These are phyloP conservation scores for Huiozyma sinensis DNA, from an alignment of 805 yeast genomes.

Conservation along the genomic window DNA sequence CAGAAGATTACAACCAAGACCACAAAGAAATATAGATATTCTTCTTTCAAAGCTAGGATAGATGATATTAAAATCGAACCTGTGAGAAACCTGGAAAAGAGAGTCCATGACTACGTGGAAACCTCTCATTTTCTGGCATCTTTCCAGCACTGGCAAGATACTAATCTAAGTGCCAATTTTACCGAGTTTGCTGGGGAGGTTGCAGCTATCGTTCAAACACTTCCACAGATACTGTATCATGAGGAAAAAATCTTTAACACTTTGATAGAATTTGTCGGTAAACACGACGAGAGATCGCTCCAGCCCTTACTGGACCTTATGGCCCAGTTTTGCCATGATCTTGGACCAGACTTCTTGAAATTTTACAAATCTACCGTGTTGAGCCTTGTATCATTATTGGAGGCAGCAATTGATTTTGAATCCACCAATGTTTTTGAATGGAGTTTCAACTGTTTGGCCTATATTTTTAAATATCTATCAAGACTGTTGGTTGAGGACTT, in stretches of 20 bases:
- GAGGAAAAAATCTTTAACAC: slow-evolving; percentile 47
- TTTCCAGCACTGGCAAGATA: slow-evolving; percentile 78
- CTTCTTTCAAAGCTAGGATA: slow-evolving; percentile 74
- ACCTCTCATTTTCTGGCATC: slow-evolving; percentile 72
- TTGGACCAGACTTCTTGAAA: slow-evolving; percentile 81
- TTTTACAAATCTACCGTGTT: slow-evolving; percentile 47
- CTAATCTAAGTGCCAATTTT: slow-evolving; percentile 66
- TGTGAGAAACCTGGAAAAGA: slow-evolving; percentile 39
- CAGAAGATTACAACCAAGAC: slow-evolving; percentile 43
- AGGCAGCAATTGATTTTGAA: slow-evolving; percentile 36
- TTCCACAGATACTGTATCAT: slow-evolving; percentile 75
- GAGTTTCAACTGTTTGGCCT: slow-evolving; percentile 77
- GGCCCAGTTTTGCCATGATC: slow-evolving; percentile 81
- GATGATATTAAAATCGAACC: slow-evolving; percentile 82
- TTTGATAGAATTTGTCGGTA: slow-evolving; percentile 36
- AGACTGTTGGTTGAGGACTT: slow-evolving; percentile 52
- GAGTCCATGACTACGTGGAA: slow-evolving; percentile 62
- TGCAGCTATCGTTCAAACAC: slow-evolving; percentile 46
- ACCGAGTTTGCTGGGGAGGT: slow-evolving; percentile 50
- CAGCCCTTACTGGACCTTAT: slow-evolving; percentile 75
- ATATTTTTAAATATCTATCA: slow-evolving; percentile 78
- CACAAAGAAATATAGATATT: slow-evolving; percentile 47
- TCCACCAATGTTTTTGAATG: slow-evolving; percentile 63
- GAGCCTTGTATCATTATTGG: slow-evolving; percentile 37
- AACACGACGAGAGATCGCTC: slow-evolving; percentile 57